Base-by-base conservation (phyloP, 352 stramenopile species). In the Pythium utonaiense region DNA sequence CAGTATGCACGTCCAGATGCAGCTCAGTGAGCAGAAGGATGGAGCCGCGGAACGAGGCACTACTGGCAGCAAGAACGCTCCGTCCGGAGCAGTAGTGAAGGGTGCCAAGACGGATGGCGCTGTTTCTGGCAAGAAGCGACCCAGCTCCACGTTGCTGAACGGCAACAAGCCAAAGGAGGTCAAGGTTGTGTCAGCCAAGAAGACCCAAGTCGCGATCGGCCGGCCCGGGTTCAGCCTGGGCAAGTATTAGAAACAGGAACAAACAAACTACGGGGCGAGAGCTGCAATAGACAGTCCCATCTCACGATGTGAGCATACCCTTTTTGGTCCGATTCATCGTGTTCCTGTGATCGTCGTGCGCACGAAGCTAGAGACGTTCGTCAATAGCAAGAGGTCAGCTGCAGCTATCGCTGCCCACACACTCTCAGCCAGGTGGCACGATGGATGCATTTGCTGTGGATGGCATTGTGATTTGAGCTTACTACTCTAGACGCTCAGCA, bases 151-250 rank as follows among this genome's bases (percentile, higher is more conserved):
- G 0, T 16, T 41, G n/a, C 54, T 66, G 7, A 38, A 36, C 16
- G 62, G 69, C 9, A 69, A 48, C 45, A 64, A 62, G 38, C 41
- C 17, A 21, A 71, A 70, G 31, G 66, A 70, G 6, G 64, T 48
- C 40, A 89, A 84, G 66, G 66, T 83, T 27, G 71, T 78, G n/a
- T 78, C 74, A 13, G 62, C 80, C 41, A 92, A 89, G 69, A 93
- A 89, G 60, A 80, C 80, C 22, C 79, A 89, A 56, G 83, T 93
- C 9, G 75, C 80, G 28, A 93, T 93, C 19, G 83, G 83, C 1
- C 75, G 83, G n/a, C 83, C 83, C 12, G 83, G 83, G 0, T 93
- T 93, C 55, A 93, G 81, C 42, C 76, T 93, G 34, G 81, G 81
- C n/a, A 81, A 79, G 40, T 79, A 72, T n/a, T 88, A 84, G 62